These are phyloP conservation scores for Aspergillus brunneoviolaceus DNA, from an alignment of 2,329 filamentous ascomycete genomes.

Conservation along the genomic window DNA sequence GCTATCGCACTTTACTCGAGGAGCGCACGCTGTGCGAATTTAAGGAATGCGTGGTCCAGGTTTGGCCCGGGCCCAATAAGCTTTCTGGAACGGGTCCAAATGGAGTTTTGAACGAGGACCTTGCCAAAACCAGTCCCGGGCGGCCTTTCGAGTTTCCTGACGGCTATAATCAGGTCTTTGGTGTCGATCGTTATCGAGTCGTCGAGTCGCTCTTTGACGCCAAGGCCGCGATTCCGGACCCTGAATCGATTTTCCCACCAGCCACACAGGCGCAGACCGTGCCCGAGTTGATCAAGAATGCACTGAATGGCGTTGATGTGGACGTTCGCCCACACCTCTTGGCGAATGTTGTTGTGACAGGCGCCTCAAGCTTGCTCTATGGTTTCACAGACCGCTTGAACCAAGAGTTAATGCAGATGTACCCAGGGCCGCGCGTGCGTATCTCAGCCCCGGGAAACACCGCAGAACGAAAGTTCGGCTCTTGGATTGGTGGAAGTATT, in stretches of 20 bases:
- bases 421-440: constrained; percentile 81
- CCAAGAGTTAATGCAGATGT: constrained; percentile 76
- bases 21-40: constrained; percentile 92
- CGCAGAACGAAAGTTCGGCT: constrained; percentile 84
- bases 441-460: constrained; percentile 83
- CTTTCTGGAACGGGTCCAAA: constrained; percentile 53
- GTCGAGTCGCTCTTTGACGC: constrained; percentile 92
- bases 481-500: constrained; percentile 97
- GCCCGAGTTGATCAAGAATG: constrained; percentile 74
- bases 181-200: constrained; percentile 79
- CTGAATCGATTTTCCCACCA: constrained; percentile 46
- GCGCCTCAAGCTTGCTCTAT: constrained; percentile 80
- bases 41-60: constrained; percentile 95
- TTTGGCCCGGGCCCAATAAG: constrained; percentile 79
- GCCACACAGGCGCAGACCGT: constrained; percentile 76
- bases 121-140: constrained; percentile 69
- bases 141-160: constrained; percentile 96
- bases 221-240: constrained; percentile 63
- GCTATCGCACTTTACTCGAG: constrained; percentile 82
- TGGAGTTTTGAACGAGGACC: constrained; percentile 69
- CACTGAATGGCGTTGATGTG: constrained; percentile 78
- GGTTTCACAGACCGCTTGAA: constrained; percentile 91
- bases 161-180: constrained; percentile 93
- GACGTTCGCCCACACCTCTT: constrained; percentile 82
- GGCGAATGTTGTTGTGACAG: constrained; percentile 88